Evolutionary conservation across 192 early-diverging fungal genomes (phyloP), one percentile per base, ranked within the genome.

Genomic region (Backusella sp.): DNA sequence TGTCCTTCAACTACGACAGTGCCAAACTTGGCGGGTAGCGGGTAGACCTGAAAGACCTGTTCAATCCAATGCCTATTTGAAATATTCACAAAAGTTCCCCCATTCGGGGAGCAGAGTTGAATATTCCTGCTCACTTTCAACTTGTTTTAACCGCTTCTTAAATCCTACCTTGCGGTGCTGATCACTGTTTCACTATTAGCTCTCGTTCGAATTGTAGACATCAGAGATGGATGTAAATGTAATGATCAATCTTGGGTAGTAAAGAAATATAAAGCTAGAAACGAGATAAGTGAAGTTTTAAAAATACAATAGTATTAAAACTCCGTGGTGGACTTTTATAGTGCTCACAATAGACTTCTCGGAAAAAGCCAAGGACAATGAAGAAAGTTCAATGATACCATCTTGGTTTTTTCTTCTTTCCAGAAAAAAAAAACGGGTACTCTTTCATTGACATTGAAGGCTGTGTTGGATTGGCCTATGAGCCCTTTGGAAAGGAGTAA

Each of bases 191-290:
- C 56, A 62, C 56, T 62, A 28, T 62, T 62, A 8, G 56, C 56
- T 62, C 56, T 62, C 56, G 56, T 62, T 62, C 56, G 56, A 62
- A 62, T 62, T 62, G 26, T 62, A 62, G 56, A 62, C 56, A 62
- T 62, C 56, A 62, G 56, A 62, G 56, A 62, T 56, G 8, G 53
- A 56, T 62, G 19, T 11, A 62, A 28, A 62, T 62, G 56, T 62
- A 62, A 26, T 12, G 56, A 62, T 62, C 56, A 62, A 62, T 62
- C 23, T 62, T 62, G 56, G 56, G 56, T 62, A 26, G 26, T 62
- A 62, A 49, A 62, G 26, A 62, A 62, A 62, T 62, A 62, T 28
- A 62, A 62, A 62, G 56, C 12, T 12, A 62, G 12, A 62, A 28
- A 8, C 23, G 26, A 62, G 56, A 62, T 62, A 62, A 26, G 56